Evolutionary conservation across 192 early-diverging fungal species (phyloP).

Genomic region (Coemansia sp.): DNA sequence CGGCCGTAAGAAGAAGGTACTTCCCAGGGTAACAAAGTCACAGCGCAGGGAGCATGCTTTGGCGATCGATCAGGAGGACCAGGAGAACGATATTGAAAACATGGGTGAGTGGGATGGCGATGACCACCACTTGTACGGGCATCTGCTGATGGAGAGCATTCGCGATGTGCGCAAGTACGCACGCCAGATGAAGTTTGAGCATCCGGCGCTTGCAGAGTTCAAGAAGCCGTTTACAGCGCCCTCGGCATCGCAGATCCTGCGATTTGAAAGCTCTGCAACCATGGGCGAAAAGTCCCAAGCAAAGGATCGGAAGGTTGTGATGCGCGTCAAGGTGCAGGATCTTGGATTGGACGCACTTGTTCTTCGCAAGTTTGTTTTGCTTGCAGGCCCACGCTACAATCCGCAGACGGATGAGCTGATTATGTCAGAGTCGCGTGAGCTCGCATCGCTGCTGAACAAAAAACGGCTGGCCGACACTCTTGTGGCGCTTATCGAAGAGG

Average conservation of each 20-base stretch:
- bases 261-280: constrained; percentile 44
- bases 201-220: constrained; percentile 38
- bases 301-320: constrained; percentile 43
- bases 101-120: constrained; percentile 29
- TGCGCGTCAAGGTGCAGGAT: constrained; percentile 34
- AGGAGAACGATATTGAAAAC: constrained; percentile 15
- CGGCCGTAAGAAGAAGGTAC: constrained; percentile 33
- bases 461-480: constrained; percentile 46
- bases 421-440: constrained; percentile 47
- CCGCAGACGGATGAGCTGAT: constrained; percentile 48
- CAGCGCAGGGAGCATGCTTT: constrained; percentile 36
- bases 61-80: constrained; percentile 41
- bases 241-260: constrained; percentile 20
- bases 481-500: constrained; percentile 31
- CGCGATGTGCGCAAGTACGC: constrained; percentile 50
- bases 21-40: constrained; percentile 14
- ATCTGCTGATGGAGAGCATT: constrained; percentile 41
- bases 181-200: constrained; percentile 49
- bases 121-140: constrained; percentile 46
- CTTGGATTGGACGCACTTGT: constrained; percentile 37
- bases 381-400: constrained; percentile 44
- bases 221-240: constrained; percentile 43
- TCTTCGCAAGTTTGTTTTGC: constrained; percentile 52
- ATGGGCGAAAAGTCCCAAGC: constrained; percentile 43
- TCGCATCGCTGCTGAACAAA: constrained; percentile 48